These are phyloP conservation scores for Ogataea wickerhamii DNA, from an alignment of 805 yeast species.

Conservation along the genomic window DNA sequence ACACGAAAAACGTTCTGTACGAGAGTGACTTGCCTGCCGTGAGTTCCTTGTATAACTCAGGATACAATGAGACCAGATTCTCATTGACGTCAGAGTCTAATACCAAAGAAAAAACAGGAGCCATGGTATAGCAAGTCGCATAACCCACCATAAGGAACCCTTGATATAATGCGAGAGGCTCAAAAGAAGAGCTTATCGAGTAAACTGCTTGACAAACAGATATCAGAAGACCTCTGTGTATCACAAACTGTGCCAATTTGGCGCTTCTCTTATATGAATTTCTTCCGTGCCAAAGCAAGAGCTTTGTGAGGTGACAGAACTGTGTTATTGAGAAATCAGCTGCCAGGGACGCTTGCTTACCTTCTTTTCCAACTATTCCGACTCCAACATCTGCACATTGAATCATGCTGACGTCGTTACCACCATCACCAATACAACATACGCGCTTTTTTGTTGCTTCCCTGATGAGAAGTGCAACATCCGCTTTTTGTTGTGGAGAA, in stretches of 20 bases:
- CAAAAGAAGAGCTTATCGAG: conserved; percentile 81
- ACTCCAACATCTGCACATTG: conserved; percentile 99
- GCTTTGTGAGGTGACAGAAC: conserved; percentile 81
- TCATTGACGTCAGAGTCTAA: conserved; percentile 90
- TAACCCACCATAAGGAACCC: conserved; percentile 99
- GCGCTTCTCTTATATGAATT: conserved; percentile 96
- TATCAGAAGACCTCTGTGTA: conserved; percentile 91
- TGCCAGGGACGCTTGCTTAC: conserved; percentile 93
- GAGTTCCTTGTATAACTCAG: conserved; percentile 90
- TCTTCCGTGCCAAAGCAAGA: conserved; percentile 96
- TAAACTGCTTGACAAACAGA: conserved; percentile 94
- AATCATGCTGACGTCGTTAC: conserved; percentile 98
- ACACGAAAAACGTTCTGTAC: conserved; percentile 80
- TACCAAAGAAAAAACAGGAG: conserved; percentile 92
- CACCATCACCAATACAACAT: conserved; percentile 99
- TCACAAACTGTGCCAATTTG: conserved; percentile 90
- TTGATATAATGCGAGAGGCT: conserved; percentile 90
- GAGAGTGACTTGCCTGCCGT: conserved; percentile 85
- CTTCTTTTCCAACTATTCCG: conserved; percentile 98
- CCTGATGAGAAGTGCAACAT: conserved; percentile 79
- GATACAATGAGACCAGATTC: conserved; percentile 82
- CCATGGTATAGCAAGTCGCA: conserved; percentile 96
- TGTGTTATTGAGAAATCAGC: conserved; percentile 95
- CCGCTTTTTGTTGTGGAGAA: conserved; percentile 98
- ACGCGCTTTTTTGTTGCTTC: conserved; percentile 82